phyloP scores from a whole-genome alignment of 2,329 filamentous ascomycete genomes.

The Fusarium sp. region DNA sequence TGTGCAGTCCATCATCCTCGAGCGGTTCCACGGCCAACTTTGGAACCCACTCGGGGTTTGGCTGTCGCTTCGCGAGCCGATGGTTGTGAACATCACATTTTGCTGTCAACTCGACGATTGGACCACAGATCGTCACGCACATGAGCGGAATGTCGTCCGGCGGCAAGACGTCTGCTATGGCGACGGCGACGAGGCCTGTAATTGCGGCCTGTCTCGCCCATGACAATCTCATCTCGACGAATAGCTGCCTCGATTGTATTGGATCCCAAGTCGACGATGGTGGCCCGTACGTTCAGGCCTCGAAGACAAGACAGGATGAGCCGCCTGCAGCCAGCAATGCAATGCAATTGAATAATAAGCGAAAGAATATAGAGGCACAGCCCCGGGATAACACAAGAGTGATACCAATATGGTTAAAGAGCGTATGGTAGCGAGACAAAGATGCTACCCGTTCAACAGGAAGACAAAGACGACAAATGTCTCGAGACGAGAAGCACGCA shows the following conservation, averaged over 20 bases:
- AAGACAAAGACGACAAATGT: slow-evolving; percentile 21
- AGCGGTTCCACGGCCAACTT: slow-evolving; percentile 34
- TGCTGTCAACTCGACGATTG: slow-evolving; percentile 53
- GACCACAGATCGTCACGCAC: slow-evolving; percentile 54
- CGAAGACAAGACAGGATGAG: slow-evolving; percentile 9
- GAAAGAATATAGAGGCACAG: slow-evolving; percentile 20
- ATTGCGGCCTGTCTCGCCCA: slow-evolving; percentile 41
- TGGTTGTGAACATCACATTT: slow-evolving; percentile 46
- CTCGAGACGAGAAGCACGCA: slow-evolving; percentile 7
- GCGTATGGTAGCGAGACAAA: slow-evolving; percentile 15
- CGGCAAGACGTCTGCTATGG: slow-evolving; percentile 45
- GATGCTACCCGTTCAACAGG: slow-evolving; percentile 19
- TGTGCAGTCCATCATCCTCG: slow-evolving; percentile 14
- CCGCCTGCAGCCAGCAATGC: slow-evolving; percentile 3
- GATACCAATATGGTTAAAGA: slow-evolving; percentile 27
- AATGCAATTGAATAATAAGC: slow-evolving; percentile 10
- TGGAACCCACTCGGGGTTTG: slow-evolving; percentile 29
- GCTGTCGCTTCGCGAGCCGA: slow-evolving; percentile 42
- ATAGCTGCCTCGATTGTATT: not conserved
- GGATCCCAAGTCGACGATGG: slow-evolving; percentile 4
- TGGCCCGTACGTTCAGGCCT: slow-evolving; percentile 22
- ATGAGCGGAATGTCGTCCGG: slow-evolving; percentile 50
- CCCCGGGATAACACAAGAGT: slow-evolving; percentile 23
- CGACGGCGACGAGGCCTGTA: slow-evolving; percentile 43
- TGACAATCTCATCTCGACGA: slow-evolving; percentile 42